Evolutionary conservation across 495 filamentous ascomycete species (phyloP), one percentile per base, ranked within the genome.

Genomic region (Aspergillus hancockii): DNA sequence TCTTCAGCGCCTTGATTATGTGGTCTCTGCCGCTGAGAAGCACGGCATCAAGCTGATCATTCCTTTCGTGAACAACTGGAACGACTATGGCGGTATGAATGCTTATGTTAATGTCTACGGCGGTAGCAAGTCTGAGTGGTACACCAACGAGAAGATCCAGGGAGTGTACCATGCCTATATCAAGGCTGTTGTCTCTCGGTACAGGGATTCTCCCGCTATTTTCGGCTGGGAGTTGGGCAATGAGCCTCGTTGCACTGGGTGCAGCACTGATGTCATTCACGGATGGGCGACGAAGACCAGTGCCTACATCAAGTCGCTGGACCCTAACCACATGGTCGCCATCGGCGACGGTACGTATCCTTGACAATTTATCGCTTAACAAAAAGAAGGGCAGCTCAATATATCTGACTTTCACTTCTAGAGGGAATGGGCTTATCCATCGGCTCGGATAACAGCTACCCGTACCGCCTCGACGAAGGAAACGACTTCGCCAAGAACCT

Each of bases 161-260:
- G 66, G 71, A 4, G 78, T 81, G 28, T 92, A 89, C 72, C 77
- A 80, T 30, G 75, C 68, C 10, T 91, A 90, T 73, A 80, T 90
- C 69, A 69, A 81, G 40, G 76, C 85, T 12, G 79, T 91, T 12
- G 77, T 92, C 1, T 71, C 69, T 32, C 82, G 87, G 10, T 90
- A 90, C 69, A 72, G 64, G 21, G 72, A 66, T 38, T 84, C 80
- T 3, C 54, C 77, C 0, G 83, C 88, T 1, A 78, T 90, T 57
- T 86, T 91, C 64, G 81, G 85, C 0, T 91, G 88, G 88, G 87
- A 90, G 63, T 73, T 90, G 8, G 81, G 77, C 19, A 91, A 91
- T 67, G 88, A 90, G 74, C 83, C 86, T 10, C 79, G 86, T 56
- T 90, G 88, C 76, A 79, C 79, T 18, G 84, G 79, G 19, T 90